Conservation (phyloP, 345 rosid species). For the Carallia brachiata region DNA sequence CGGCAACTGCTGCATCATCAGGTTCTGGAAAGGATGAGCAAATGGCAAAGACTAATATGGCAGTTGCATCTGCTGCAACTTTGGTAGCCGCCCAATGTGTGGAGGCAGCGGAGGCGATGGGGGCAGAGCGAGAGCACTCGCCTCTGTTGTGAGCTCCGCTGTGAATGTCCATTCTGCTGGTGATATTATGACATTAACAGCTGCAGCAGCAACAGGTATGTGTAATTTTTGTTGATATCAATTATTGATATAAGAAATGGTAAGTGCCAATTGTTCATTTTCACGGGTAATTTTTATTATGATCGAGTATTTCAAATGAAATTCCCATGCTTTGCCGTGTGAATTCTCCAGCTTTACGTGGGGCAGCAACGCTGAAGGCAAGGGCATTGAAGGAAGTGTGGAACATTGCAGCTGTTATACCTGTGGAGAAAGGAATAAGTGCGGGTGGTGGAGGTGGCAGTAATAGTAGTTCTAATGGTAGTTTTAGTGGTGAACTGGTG, state of each 20-base stretch:
- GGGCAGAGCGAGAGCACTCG: constrained; percentile 87
- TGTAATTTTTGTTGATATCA: too few relatives aligned
- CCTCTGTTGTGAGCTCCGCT: constrained; percentile 76
- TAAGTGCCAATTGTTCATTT: too few relatives aligned
- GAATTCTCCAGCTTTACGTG: constrained; percentile 61
- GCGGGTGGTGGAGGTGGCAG: constrained; percentile 40
- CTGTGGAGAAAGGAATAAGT: constrained; percentile 68
- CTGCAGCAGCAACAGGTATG: constrained; percentile 85
- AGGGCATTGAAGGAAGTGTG: constrained; percentile 87
- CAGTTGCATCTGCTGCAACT: constrained; percentile 88
- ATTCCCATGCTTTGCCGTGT: neutral
- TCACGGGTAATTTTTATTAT: too few relatives aligned
- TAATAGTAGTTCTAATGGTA: constrained; percentile 72
- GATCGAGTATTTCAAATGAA: neutral
- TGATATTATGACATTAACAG: constrained; percentile 86
- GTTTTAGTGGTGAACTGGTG: constrained; percentile 82
- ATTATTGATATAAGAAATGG: too few relatives aligned
- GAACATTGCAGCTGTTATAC: constrained; percentile 94
- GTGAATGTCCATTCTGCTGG: constrained; percentile 86
- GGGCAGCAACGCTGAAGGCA: constrained; percentile 87
- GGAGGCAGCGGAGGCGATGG: constrained; percentile 88
- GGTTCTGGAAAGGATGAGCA: constrained; percentile 70
- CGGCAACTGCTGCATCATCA: constrained; percentile 71
- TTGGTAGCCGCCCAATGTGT: constrained; percentile 91
- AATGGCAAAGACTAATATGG: constrained; percentile 74